phyloP scores from a whole-genome alignment of 306 rosid species.

The Cyclanthera cordifolia region DNA sequence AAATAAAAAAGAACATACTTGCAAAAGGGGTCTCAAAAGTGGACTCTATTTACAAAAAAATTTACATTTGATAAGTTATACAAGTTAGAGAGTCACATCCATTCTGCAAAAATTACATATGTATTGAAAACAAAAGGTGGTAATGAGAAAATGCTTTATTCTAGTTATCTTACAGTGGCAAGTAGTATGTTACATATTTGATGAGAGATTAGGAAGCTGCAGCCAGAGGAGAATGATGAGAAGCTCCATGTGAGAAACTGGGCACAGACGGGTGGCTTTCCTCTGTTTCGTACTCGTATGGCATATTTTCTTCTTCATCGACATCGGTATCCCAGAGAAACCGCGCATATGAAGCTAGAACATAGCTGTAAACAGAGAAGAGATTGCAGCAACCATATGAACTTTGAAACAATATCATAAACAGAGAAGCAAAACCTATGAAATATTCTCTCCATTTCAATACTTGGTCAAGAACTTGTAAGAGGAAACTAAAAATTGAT shows the following conservation, averaged over 20 bases:
- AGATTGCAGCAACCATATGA: background rate
- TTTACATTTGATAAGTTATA: background rate
- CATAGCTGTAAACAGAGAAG: constrained; percentile 38
- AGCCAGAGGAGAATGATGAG: constrained; percentile 30
- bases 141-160: constrained; percentile 3
- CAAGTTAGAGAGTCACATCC: background rate
- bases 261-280: constrained; percentile 17
- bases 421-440: background rate
- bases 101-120: background rate
- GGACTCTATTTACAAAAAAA: background rate
- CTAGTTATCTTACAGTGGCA: constrained; percentile 4
- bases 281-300: constrained; percentile 16
- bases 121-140: background rate
- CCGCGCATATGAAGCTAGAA: constrained; percentile 35
- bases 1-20: background rate
- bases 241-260: constrained; percentile 28
- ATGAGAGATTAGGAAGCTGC: constrained; percentile 30
- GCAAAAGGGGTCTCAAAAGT: background rate
- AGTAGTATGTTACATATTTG: background rate
- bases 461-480: background rate
- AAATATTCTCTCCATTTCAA: background rate
- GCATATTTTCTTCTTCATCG: constrained; percentile 34
- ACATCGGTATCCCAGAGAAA: constrained; percentile 58
- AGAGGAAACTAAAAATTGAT: background rate
- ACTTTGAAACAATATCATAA: background rate